These are phyloP conservation scores for Endoconidiophora laricicola DNA, from an alignment of 2,329 filamentous ascomycete genomes.

Conservation along the genomic window DNA sequence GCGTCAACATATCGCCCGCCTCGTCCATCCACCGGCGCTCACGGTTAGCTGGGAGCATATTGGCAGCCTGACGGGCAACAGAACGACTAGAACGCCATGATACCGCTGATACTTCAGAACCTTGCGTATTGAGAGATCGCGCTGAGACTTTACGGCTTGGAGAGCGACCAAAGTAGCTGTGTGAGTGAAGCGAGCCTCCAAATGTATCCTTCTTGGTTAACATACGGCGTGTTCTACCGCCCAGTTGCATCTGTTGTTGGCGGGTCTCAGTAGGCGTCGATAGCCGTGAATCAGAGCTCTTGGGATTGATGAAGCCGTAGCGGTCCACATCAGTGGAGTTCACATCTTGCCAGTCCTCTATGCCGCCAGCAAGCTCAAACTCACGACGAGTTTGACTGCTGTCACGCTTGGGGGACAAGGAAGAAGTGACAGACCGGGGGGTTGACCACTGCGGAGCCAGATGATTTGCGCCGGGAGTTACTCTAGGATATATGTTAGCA, in stretches of 20 bases:
- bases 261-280: constrained; percentile 23
- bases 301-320: constrained; percentile 46
- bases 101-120: constrained; percentile 32
- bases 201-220: constrained; percentile 24
- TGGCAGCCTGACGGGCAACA: constrained; percentile 39
- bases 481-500: constrained; percentile 15
- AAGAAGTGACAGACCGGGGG: constrained; percentile 26
- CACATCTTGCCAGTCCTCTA: constrained; percentile 53
- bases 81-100: constrained; percentile 38
- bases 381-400: constrained; percentile 25
- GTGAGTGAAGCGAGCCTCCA: constrained; percentile 14
- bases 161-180: constrained; percentile 22
- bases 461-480: constrained; percentile 13
- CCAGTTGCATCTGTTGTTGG: constrained; percentile 10
- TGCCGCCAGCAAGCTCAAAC: constrained; percentile 37
- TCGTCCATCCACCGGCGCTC: constrained; percentile 46
- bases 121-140: constrained; percentile 41
- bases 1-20: constrained; percentile 49
- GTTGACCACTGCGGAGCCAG: constrained; percentile 22
- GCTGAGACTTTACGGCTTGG: constrained; percentile 40
- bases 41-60: constrained; percentile 42
- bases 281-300: constrained; percentile 21
- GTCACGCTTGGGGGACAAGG: constrained; percentile 24
- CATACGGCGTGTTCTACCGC: constrained; percentile 22
- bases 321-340: constrained; percentile 45